These are phyloP conservation scores for Wallacemonas collosoma DNA, from an alignment of 208 protist genomes.

Conservation along the genomic window DNA sequence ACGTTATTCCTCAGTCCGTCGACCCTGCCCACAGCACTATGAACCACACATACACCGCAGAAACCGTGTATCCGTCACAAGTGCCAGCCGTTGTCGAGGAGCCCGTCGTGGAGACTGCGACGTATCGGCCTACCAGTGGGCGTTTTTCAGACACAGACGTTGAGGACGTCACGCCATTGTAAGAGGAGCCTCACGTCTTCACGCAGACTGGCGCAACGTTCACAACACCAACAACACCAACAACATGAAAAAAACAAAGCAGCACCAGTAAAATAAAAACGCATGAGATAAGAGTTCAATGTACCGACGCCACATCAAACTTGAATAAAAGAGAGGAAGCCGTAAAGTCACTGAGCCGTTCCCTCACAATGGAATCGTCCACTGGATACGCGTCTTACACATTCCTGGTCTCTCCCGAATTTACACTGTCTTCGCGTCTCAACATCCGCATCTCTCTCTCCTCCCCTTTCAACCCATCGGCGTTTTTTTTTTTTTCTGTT, in stretches of 20 bases:
- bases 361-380: too few species aligned
- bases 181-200: not conserved
- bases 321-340: too few species aligned
- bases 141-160: slow-evolving; percentile 28
- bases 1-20: slow-evolving; percentile 19
- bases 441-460: not conserved
- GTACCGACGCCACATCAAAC: too few species aligned
- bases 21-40: too few species aligned
- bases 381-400: too few species aligned
- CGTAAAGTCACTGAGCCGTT: too few species aligned
- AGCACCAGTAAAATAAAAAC: not conserved
- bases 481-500: slow-evolving; percentile 16
- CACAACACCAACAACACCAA: not conserved
- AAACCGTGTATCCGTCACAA: not conserved
- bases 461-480: not conserved
- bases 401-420: not conserved
- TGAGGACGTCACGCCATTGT: slow-evolving; percentile 60
- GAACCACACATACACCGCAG: not conserved
- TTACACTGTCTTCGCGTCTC: not conserved
- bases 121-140: not conserved
- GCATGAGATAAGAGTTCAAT: not conserved
- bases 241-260: not conserved
- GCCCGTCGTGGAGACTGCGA: not conserved
- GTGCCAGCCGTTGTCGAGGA: slow-evolving; percentile 19
- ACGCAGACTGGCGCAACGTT: not conserved